Base-by-base conservation (phyloP, 2,329 filamentous ascomycete species). In the Pleomassaria siparia region DNA sequence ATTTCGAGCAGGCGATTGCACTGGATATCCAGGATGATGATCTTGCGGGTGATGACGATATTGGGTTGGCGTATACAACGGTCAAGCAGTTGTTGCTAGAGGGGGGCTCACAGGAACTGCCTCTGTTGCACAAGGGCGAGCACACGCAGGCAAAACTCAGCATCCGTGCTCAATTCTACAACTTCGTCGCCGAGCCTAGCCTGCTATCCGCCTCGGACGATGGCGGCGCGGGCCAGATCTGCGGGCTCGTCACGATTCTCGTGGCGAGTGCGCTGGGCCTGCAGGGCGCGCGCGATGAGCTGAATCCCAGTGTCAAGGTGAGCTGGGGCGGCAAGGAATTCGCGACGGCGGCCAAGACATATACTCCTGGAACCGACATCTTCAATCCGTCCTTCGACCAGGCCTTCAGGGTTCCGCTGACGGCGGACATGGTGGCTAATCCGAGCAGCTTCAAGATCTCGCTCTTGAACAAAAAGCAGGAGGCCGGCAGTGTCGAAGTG, bases 331-430 rank as follows among this genome's bases (percentile, higher is more conserved):
- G 46, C 8, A 69, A 71, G 51, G 63, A 66, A 18, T 77, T 74
- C 66, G 62, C 59, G 42, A 78, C 76, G 0, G 70, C 66, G 1
- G 61, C 67, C 45, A 74, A 75, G 62, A 59, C 66, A 0, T 76
- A 78, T 56, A 66, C 63, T 2, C 74, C 74, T 0, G 76, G 76
- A 2, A 70, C 60, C 2, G 76, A 78, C 41, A 76, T 78, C 51
- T 75, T 74, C 63, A 79, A 77, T 55, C 76, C 76, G 2, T 63
- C 69, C 2, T 79, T 77, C 44, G 74, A 78, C 47, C 69, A 73
- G 54, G 69, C 71, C 0, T 78, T 78, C 61, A 62, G 61, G 7
- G 67, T 78, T 36, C 73, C 74, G 0, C 45, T 78, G 6, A 74
- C 68, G 4, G 60, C 61, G 13, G 65, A 61, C 12, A 51, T 66